A percentile compares a stretch with the other conserved stretches of the same genome.
Conservation (phyloP, 768 basidiomycete species). For the Lactarius quietus region DNA sequence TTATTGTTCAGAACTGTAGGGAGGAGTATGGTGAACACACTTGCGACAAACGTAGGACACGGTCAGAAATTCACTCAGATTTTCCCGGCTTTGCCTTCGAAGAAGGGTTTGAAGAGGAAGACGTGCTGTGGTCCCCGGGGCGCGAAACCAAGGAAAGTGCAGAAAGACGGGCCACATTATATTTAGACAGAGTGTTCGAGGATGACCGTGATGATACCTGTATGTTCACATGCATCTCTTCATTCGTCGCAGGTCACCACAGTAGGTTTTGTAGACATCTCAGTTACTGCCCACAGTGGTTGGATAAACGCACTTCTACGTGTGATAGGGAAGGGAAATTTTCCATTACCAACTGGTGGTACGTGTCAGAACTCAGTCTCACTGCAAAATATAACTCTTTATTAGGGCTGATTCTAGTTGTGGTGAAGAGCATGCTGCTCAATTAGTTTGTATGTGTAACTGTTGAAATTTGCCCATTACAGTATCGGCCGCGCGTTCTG, state of each 20-base stretch:
- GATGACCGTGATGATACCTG: constrained; percentile 18
- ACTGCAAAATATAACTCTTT: not conserved
- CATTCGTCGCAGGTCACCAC: not conserved
- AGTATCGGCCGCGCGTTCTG: no score
- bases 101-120: constrained; percentile 26
- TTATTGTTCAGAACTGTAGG: constrained; percentile 16
- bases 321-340: constrained; percentile 19
- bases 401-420: constrained; percentile 19
- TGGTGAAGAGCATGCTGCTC: constrained; percentile 20
- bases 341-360: constrained; percentile 23
- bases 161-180: constrained; percentile 20
- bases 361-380: not conserved
- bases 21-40: constrained; percentile 22
- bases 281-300: constrained; percentile 23
- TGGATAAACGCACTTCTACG: constrained; percentile 19
- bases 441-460: not conserved
- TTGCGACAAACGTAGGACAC: constrained; percentile 24
- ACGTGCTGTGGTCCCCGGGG: constrained; percentile 14
- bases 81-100: constrained; percentile 24
- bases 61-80: constrained; percentile 17
- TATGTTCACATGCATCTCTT: constrained; percentile 3
- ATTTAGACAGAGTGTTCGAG: constrained; percentile 23
- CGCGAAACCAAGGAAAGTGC: constrained; percentile 12
- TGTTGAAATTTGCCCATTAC: no score
- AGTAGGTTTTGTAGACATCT: constrained; percentile 16